Evolutionary conservation across 352 stramenopile species (phyloP).

Genomic region (Phytophthora tubulina): DNA sequence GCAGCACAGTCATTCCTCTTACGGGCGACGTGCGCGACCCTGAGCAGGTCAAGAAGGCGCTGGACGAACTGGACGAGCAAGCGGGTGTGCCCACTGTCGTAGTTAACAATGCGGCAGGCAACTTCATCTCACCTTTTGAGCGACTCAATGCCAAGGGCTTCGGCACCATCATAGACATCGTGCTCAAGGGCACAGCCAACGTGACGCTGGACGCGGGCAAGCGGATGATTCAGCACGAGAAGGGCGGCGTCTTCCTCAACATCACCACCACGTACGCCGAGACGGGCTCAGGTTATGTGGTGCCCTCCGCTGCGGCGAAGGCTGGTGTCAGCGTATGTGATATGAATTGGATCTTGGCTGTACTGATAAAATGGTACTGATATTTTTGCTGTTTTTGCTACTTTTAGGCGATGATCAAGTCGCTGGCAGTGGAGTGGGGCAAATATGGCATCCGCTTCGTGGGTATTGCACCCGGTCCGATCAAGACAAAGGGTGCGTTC

Average conservation of each 20-base stretch:
- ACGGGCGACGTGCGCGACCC: conserved; percentile 91
- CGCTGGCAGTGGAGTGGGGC: conserved; percentile 96
- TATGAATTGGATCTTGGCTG: background rate
- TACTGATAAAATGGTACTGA: conserved; percentile 30
- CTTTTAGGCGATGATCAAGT: conserved; percentile 94
- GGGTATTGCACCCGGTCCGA: conserved; percentile 96
- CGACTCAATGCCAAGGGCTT: conserved; percentile 95
- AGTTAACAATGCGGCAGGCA: conserved; percentile 92
- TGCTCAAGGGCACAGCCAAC: conserved; percentile 88
- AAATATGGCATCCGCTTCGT: conserved; percentile 96
- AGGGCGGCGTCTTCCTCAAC: conserved; percentile 94
- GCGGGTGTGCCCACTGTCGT: conserved; percentile 81
- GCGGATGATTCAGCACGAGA: conserved; percentile 79
- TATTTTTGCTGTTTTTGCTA: conserved; percentile 20
- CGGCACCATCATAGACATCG: conserved; percentile 97
- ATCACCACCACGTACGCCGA: conserved; percentile 97
- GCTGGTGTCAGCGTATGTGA: conserved; percentile 88
- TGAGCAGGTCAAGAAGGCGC: conserved; percentile 86
- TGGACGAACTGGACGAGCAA: conserved; percentile 78
- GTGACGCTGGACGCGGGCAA: conserved; percentile 85
- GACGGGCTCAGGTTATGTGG: conserved; percentile 95
- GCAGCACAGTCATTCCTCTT: conserved; percentile 72
- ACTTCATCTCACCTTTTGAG: conserved; percentile 95
- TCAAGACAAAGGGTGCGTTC: conserved; percentile 90
- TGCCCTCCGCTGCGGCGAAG: conserved; percentile 96